phyloP scores from a whole-genome alignment of 1,139 yeast genomes.

The Debaryomyces robertsiae region DNA sequence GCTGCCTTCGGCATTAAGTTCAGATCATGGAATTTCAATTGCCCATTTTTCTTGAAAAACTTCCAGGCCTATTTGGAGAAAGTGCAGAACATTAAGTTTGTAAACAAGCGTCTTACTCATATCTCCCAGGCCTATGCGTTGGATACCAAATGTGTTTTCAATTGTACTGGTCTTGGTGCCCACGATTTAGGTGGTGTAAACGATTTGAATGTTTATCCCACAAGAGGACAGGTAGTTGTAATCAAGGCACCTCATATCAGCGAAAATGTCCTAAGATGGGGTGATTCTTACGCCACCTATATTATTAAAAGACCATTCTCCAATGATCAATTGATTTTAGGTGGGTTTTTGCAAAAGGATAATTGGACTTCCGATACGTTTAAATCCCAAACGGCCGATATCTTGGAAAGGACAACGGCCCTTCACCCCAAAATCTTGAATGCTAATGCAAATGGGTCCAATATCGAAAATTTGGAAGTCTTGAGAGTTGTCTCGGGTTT shows the following conservation, averaged over 20 bases:
- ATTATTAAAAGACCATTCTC: conserved; percentile 70
- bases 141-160: conserved; percentile 53
- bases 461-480: conserved; percentile 34
- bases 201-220: conserved; percentile 57
- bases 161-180: conserved; percentile 73
- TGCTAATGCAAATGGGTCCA: conserved; percentile 27
- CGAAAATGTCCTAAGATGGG: conserved; percentile 54
- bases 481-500: conserved; percentile 66
- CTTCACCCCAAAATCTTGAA: conserved; percentile 55
- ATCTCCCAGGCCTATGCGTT: conserved; percentile 46
- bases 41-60: conserved; percentile 22
- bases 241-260: conserved; percentile 58
- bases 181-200: conserved; percentile 56
- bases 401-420: conserved; percentile 55
- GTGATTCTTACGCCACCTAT: conserved; percentile 57
- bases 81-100: conserved; percentile 12
- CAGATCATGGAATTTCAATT: conserved; percentile 27
- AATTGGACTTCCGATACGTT: conserved; percentile 61
- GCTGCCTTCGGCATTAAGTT: conserved; percentile 33
- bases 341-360: conserved; percentile 64
- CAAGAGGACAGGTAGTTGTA: conserved; percentile 71
- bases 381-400: conserved; percentile 56
- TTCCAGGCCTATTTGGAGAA: conserved; percentile 14
- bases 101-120: conserved; percentile 4
- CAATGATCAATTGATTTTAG: conserved; percentile 61